A percentile compares a stretch with the other conserved stretches of the same genome.
These are phyloP conservation scores for Canavalia gladiata DNA, from an alignment of 306 rosid species.

Conservation along the genomic window DNA sequence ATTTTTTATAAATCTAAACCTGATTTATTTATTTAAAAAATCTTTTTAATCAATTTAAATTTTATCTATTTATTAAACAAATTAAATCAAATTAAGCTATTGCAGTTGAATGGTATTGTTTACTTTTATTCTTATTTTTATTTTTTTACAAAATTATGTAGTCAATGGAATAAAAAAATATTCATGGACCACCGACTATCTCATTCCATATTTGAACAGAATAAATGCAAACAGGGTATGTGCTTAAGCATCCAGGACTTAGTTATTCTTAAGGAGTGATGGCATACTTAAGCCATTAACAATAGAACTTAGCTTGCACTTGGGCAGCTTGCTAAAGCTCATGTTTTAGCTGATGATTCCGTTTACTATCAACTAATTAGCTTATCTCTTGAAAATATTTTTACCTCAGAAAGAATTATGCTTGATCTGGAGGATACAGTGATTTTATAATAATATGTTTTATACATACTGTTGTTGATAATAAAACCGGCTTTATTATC, in stretches of 20 bases:
- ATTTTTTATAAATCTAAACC: too few species aligned
- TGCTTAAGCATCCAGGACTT: constrained; percentile 75
- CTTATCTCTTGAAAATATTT: not conserved
- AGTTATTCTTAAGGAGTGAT: constrained; percentile 70
- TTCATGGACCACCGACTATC: constrained; percentile 78
- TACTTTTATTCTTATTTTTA: not conserved
- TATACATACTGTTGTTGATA: not conserved
- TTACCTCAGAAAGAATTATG: not conserved
- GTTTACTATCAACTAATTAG: constrained; percentile 73
- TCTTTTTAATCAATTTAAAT: too few species aligned
- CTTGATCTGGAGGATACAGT: not conserved
- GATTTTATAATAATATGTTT: not conserved
- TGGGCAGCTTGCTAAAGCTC: constrained; percentile 84
- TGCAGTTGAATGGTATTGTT: not conserved
- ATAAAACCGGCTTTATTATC: not conserved
- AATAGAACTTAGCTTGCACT: constrained; percentile 80
- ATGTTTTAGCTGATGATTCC: constrained; percentile 73
- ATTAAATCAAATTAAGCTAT: too few species aligned
- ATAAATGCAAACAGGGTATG: constrained; percentile 59
- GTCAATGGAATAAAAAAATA: constrained; percentile 67
- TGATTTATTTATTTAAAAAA: too few species aligned
- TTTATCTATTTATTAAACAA: too few species aligned
- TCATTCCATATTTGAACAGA: constrained; percentile 66
- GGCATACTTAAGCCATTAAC: constrained; percentile 71
- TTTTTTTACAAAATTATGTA: constrained; percentile 39